Percentiles rank a stretch among this genome's conserved stretches.
These are phyloP conservation scores for Lentinula lateritia DNA, from an alignment of 768 basidiomycete species.

Conservation along the genomic window DNA sequence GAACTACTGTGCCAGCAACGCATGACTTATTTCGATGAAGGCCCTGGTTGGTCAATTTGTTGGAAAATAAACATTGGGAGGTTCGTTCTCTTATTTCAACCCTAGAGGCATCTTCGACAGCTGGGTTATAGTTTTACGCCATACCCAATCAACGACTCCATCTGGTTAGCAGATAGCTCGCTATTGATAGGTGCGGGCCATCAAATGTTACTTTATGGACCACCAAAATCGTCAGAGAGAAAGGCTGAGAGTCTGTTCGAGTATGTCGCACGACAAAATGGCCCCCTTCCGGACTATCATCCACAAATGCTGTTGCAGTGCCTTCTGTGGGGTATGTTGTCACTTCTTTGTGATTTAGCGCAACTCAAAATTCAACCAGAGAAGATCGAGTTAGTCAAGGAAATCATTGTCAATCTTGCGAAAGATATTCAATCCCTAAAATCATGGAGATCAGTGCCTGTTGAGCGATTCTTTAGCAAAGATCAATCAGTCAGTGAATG, in stretches of 20 bases:
- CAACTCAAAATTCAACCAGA: constrained; percentile 35
- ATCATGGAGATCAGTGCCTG: constrained; percentile 46
- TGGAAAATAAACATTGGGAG: constrained; percentile 62
- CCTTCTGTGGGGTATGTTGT: constrained; percentile 76
- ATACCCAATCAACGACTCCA: constrained; percentile 79
- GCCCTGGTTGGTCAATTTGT: constrained; percentile 73
- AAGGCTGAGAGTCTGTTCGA: constrained; percentile 62
- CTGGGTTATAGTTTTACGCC: constrained; percentile 57
- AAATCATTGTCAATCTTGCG: constrained; percentile 67
- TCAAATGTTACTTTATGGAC: constrained; percentile 77
- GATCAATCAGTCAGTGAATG: constrained; percentile 18
- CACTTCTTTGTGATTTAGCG: background rate
- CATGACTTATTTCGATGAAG: constrained; percentile 85
- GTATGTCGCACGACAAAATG: constrained; percentile 76
- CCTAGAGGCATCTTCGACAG: background rate
- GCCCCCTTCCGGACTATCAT: constrained; percentile 87
- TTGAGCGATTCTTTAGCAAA: constrained; percentile 51
- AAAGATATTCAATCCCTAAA: constrained; percentile 22
- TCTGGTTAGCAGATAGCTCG: constrained; percentile 83
- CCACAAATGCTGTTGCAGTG: constrained; percentile 92
- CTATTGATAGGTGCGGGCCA: constrained; percentile 80
- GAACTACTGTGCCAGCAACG: constrained; percentile 91
- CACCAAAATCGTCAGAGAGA: constrained; percentile 12
- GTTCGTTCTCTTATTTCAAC: constrained; percentile 34
- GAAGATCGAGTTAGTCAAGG: constrained; percentile 81